Evolutionary conservation across 2,329 filamentous ascomycete genomes (phyloP).

Genomic region (Fusarium floridanum): DNA sequence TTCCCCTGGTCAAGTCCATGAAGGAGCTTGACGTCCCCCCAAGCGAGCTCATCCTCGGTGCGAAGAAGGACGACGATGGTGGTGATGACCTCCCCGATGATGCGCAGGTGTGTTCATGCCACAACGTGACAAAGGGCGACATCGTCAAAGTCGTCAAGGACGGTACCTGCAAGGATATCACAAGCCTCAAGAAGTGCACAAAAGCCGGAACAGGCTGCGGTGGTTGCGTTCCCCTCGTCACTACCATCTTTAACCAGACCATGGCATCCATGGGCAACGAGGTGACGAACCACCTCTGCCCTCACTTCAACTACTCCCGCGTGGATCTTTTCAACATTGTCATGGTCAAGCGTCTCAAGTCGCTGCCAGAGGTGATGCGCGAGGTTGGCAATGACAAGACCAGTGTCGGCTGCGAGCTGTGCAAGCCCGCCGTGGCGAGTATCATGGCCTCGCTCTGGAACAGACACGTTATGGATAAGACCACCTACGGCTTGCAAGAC

Average conservation of each 20-base stretch:
- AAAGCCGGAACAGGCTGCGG: conserved; percentile 93
- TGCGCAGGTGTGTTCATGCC: conserved; percentile 91
- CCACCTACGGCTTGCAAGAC: conserved; percentile 82
- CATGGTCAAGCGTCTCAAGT: conserved; percentile 81
- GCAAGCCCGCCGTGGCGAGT: conserved; percentile 85
- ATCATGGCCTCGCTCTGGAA: conserved; percentile 89
- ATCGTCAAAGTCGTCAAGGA: conserved; percentile 79
- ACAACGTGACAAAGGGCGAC: conserved; percentile 91
- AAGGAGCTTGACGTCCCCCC: conserved; percentile 84
- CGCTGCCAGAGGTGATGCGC: conserved; percentile 81
- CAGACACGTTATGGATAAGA: conserved; percentile 80
- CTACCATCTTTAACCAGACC: conserved; percentile 89
- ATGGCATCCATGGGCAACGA: conserved; percentile 89
- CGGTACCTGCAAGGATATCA: conserved; percentile 83
- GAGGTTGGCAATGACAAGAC: conserved; percentile 78
- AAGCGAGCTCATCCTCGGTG: conserved; percentile 85
- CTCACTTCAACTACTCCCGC: conserved; percentile 86
- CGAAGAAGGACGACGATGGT: conserved; percentile 78
- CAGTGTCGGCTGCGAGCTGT: conserved; percentile 86
- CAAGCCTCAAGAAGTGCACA: conserved; percentile 88
- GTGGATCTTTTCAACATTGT: conserved; percentile 93
- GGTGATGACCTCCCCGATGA: conserved; percentile 85
- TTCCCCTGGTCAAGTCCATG: conserved; percentile 87
- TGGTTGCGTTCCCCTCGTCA: conserved; percentile 89
- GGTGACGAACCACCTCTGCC: conserved; percentile 87